Percentiles rank a stretch among this genome's conserved stretches.
phyloP scores from a whole-genome alignment of 768 basidiomycete species.

The Pleurotus tuber-regium region DNA sequence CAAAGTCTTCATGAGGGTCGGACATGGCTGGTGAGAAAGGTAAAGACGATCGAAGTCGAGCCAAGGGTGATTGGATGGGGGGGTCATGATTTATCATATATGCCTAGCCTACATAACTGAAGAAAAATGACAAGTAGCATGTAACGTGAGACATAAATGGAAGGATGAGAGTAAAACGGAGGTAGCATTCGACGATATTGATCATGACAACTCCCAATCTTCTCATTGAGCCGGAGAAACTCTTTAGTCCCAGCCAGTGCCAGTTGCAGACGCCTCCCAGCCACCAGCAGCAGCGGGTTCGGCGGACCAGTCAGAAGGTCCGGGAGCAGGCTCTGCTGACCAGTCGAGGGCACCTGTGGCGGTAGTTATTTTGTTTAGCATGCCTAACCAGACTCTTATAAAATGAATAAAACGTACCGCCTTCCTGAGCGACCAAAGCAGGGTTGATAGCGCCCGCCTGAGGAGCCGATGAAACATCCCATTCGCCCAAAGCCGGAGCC shows the following conservation, averaged over 20 bases:
- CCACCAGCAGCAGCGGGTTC: constrained; percentile 59
- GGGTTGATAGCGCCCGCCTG: constrained; percentile 77
- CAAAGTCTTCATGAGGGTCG: no score
- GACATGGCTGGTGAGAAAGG: no score
- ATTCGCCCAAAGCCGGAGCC: constrained; percentile 52
- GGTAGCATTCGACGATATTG: not conserved
- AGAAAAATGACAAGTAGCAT: not conserved
- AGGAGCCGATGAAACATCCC: constrained; percentile 73
- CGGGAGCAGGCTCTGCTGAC: constrained; percentile 62
- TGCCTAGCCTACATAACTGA: not conserved
- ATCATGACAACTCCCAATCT: constrained; percentile 4
- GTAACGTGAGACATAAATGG: not conserved
- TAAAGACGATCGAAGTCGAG: no score
- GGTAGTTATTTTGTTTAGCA: constrained; percentile 10
- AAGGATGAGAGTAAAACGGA: not conserved
- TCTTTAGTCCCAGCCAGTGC: constrained; percentile 33
- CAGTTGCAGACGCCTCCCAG: constrained; percentile 41
- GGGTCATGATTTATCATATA: constrained; percentile 3
- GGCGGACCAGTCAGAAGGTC: constrained; percentile 81
- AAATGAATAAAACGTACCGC: constrained; percentile 34
- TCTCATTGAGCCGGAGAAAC: not conserved
- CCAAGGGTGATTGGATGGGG: not conserved
- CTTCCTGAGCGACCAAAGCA: constrained; percentile 62
- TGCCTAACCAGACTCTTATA: not conserved
- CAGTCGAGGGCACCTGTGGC: constrained; percentile 74